phyloP scores from a whole-genome alignment of 2,329 filamentous ascomycete genomes.

The Monosporascus sp. region DNA sequence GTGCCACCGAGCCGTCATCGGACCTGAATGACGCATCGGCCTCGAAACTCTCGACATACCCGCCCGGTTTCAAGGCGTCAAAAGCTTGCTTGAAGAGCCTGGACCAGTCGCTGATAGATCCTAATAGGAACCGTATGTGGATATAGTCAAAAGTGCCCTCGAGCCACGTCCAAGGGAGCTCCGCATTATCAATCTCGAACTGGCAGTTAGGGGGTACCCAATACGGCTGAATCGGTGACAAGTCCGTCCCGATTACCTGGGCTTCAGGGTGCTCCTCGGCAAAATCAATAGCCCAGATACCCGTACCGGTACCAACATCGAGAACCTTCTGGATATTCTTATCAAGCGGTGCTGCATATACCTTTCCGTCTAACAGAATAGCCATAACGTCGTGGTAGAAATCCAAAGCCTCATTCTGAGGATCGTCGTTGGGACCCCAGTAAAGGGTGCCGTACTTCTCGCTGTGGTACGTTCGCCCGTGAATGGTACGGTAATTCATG shows the following conservation, averaged over 20 bases:
- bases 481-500: neutral
- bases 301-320: conserved; percentile 34
- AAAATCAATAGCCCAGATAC: conserved; percentile 35
- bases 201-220: conserved; percentile 43
- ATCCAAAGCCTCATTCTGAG: neutral
- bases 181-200: conserved; percentile 49
- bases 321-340: conserved; percentile 14
- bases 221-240: conserved; percentile 17
- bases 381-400: neutral
- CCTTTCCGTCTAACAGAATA: conserved; percentile 3
- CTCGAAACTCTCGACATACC: conserved; percentile 23
- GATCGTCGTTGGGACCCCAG: conserved; percentile 1
- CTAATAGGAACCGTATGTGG: conserved; percentile 41
- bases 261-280: conserved; percentile 14
- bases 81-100: conserved; percentile 7
- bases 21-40: conserved; percentile 12
- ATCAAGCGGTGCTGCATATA: conserved; percentile 13
- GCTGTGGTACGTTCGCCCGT: conserved; percentile 1
- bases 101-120: conserved; percentile 36
- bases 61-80: conserved; percentile 17
- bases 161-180: conserved; percentile 38
- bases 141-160: conserved; percentile 46
- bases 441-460: neutral
- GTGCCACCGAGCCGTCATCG: conserved; percentile 16
- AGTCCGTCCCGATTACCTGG: conserved; percentile 16